Evolutionary conservation across 2,329 filamentous ascomycete species (phyloP).

Genomic region (Paracoccidioides brasiliensis): DNA sequence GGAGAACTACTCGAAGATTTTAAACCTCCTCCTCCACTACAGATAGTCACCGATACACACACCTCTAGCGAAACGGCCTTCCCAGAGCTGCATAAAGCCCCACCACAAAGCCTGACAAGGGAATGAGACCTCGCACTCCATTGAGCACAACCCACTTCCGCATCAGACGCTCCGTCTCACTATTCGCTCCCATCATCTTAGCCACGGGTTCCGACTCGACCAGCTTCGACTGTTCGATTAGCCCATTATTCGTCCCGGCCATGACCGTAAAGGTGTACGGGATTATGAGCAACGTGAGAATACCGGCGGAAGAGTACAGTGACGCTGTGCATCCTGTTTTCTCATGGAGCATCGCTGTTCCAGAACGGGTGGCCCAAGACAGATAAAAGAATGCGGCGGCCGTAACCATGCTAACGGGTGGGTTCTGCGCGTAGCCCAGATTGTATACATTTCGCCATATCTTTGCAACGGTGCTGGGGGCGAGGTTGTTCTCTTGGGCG

Average conservation of each 20-base stretch:
- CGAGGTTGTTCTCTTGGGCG: conserved; percentile 4
- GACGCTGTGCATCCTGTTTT: conserved; percentile 4
- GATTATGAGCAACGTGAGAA: conserved; percentile 20
- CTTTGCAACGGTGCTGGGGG: conserved; percentile 16
- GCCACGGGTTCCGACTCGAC: conserved; percentile 14
- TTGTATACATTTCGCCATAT: conserved; percentile 25
- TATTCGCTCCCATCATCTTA: conserved; percentile 8
- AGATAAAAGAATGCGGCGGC: conserved; percentile 37
- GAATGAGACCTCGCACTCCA: background rate
- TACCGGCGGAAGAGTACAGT: conserved; percentile 18
- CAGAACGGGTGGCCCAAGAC: conserved; percentile 15
- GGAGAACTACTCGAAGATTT: too few relatives aligned
- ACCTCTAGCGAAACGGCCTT: background rate
- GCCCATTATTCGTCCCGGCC: conserved; percentile 16
- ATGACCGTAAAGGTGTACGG: conserved; percentile 23
- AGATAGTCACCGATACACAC: background rate
- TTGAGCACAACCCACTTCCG: background rate
- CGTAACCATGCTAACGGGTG: conserved; percentile 41
- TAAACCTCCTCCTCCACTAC: background rate
- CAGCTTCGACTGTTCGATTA: conserved; percentile 18
- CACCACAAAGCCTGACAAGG: background rate
- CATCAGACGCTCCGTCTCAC: conserved; percentile 10
- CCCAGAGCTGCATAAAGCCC: background rate
- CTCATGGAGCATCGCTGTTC: conserved; percentile 7
- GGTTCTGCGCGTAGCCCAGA: conserved; percentile 41